phyloP scores from a whole-genome alignment of 164 flowering plant species.

The Echeveria elegans region DNA sequence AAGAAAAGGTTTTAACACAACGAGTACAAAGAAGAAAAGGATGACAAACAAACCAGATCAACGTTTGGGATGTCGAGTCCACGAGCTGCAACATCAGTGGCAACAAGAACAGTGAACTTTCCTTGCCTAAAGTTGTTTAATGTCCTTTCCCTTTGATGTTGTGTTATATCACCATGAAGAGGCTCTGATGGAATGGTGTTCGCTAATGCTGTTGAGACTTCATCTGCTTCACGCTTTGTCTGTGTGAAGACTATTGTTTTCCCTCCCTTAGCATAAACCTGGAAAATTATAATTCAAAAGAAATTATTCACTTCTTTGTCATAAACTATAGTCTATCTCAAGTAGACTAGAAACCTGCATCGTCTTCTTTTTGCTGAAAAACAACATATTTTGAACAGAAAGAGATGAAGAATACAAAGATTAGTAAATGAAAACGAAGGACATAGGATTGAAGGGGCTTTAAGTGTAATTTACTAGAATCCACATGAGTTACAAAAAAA shows the following conservation, averaged over 20 bases:
- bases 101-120: conserved; percentile 93
- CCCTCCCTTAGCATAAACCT: conserved; percentile 99
- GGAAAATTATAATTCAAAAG: not conserved
- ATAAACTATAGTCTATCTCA: not conserved
- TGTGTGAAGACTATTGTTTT: conserved; percentile 95
- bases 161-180: conserved; percentile 98
- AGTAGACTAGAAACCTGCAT: too few relatives aligned
- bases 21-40: too few relatives aligned
- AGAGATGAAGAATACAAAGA: too few relatives aligned
- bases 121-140: conserved; percentile 87
- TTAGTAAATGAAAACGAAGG: too few relatives aligned
- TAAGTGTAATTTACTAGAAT: not conserved
- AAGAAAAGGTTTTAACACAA: not conserved
- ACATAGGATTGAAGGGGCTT: too few relatives aligned
- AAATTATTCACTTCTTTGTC: not conserved
- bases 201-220: conserved; percentile 75
- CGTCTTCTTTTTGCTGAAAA: too few relatives aligned
- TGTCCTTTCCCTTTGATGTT: conserved; percentile 95
- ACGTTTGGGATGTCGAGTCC: conserved; percentile 99
- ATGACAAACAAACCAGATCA: conserved; percentile 58
- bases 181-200: conserved; percentile 86
- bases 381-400: too few relatives aligned
- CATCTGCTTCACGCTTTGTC: conserved; percentile 97
- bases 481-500: not conserved
- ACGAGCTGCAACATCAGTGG: conserved; percentile 97